Base-by-base conservation (phyloP, 2,329 filamentous ascomycete genomes). In the Microthyrium microscopicum region DNA sequence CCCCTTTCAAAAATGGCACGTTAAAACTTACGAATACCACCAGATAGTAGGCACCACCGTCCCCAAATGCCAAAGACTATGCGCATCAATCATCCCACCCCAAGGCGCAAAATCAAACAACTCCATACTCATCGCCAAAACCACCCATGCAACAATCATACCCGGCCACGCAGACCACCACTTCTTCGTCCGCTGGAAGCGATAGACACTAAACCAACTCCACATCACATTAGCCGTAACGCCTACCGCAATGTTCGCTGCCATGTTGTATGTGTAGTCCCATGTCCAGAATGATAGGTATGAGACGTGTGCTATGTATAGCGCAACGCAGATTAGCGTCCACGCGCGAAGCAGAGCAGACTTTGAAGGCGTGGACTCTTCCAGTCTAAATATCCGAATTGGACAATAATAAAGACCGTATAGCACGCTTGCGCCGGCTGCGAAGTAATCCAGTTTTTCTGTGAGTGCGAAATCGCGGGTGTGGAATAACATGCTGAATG, bases 201-300 rank as follows among this genome's bases (percentile, higher is more conserved):
- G 69, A 42, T 61, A 60, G 44, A 79, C 70, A 51, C 79, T 85
- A 56, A 92, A 94, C 54, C 70, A 78, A 27, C 67, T 80, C 89
- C 89, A 95, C 37, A 95, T 58, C 4, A 75, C 33, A 47, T 95
- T 93, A 50, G 84, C 77, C 4, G 85, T 54, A 26, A 84, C 62
- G 3, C 89, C 89, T 8, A 79, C 70, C 3, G 68, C 72, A 15
- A 98, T 80, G 48, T 95, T 98, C 33, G 85, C 89, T 2, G 78
- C 73, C 84, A 98, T 95, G 53, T 98, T 98, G 60, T 98, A 98
- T 4, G 77, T 79, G 53, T 98, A 98, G 55, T 95, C 80, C 80
- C 89, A 98, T 13, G 66, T 63, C 63, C 85, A 81, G 44, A 83
- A 71, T 49, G 77, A 82, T 35, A 98, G 65, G 53, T 93, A 98